Evolutionary conservation across 2,329 filamentous ascomycete species (phyloP).

Genomic region (Botrytis aclada): DNA sequence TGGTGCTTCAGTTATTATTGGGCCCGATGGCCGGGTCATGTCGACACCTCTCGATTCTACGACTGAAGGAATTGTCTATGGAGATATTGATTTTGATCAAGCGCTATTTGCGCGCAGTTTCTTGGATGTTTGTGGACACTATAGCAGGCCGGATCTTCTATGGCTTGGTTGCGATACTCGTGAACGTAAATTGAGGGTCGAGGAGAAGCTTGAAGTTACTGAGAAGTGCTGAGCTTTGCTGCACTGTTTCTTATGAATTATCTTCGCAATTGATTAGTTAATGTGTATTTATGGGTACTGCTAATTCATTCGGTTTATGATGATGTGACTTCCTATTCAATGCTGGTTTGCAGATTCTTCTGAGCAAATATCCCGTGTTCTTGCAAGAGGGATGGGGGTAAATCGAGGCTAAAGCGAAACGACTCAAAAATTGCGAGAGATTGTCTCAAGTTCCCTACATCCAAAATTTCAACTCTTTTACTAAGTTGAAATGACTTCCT

Average conservation of each 20-base stretch:
- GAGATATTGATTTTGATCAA: slow-evolving; percentile 13
- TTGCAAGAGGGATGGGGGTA: background rate
- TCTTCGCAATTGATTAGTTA: no score
- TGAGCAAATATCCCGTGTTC: background rate
- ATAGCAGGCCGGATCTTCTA: slow-evolving; percentile 6
- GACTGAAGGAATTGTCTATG: slow-evolving; percentile 5
- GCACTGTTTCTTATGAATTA: background rate
- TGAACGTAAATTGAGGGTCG: background rate
- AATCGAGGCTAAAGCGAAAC: background rate
- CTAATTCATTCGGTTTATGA: background rate
- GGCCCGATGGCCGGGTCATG: slow-evolving; percentile 10
- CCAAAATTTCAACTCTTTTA: no score
- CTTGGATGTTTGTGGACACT: slow-evolving; percentile 10
- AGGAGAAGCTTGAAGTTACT: background rate
- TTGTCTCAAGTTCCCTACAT: no score
- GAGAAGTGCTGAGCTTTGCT: background rate
- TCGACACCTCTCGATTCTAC: background rate
- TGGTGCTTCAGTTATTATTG: slow-evolving; percentile 9
- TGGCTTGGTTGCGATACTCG: slow-evolving; percentile 14
- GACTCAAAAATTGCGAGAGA: background rate
- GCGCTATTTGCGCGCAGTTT: slow-evolving; percentile 14
- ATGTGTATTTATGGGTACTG: background rate
- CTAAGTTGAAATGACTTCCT: no score
- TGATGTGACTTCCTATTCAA: background rate
- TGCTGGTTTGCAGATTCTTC: background rate